Base-by-base conservation (phyloP, 257 asterid genomes). In the Lavandula angustifolia region DNA sequence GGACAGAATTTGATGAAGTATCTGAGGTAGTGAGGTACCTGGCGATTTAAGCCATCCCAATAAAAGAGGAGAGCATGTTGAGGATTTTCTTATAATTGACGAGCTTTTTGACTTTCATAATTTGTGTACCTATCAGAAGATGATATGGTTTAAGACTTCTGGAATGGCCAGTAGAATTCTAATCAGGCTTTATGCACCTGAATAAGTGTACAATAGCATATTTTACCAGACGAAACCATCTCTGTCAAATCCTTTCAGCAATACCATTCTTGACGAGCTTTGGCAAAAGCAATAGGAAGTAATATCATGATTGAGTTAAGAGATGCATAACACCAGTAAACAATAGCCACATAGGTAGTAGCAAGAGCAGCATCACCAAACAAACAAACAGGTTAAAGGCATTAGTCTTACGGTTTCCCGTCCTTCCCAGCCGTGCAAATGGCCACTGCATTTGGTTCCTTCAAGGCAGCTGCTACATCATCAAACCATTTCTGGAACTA, bases 401-500 rank as follows among this genome's bases (percentile, higher is more conserved):
- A 64, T 53, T 64, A 66, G 31, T 80, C 90, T 58, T 75, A 92
- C 97, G 86, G 94, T 69, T 81, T 87, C 67, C 95, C 92, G 56
- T 92, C 94, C 72, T 88, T 80, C 40, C 96, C 90, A 14, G 96
- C 72, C 14, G 97, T 92, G 67, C 91, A 84, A 73, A 92, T 80
- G 71, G 95, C 88, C 99, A 92, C 87, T 37, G 99, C 99, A 78
- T 92, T 92, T 35, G 97, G 99, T 77, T 92, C 99, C 80, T 82
- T 92, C 83, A 82, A 52, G 79, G 85, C 85, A 37, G 97, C 82
- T 1, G 88, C 85, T 77, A 92, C 97, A 84, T 89, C 99, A 76
- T 89, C 96, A 71, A 92, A 92, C 99, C 99, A 92, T 74, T 80
- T 89, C 56, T 85, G 95, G 79, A 92, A 92, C 99, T 92, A 76